phyloP scores from a whole-genome alignment of 2,329 filamentous ascomycete species.

The Massarina eburnea region DNA sequence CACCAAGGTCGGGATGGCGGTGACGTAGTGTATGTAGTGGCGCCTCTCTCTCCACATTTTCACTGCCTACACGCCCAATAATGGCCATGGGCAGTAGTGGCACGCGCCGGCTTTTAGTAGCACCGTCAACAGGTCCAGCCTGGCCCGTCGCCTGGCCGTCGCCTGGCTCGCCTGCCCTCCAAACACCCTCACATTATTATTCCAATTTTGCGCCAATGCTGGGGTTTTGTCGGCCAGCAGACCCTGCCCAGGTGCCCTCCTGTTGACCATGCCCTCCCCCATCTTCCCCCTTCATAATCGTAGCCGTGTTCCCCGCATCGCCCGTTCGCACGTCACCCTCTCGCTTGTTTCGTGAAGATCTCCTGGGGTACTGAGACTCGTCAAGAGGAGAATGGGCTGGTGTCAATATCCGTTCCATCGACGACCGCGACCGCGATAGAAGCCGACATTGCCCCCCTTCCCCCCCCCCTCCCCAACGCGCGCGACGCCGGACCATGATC shows the following conservation, averaged over 20 bases:
- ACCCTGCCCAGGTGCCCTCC: background rate
- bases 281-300: background rate
- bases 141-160: background rate
- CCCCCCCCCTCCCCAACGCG: background rate
- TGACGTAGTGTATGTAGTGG: too few relatives aligned
- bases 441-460: background rate
- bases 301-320: constrained; percentile 6
- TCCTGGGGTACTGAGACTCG: background rate
- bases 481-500: constrained; percentile 13
- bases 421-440: constrained; percentile 34
- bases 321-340: constrained; percentile 1
- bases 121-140: too few relatives aligned
- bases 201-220: constrained; percentile 3
- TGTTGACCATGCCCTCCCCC: background rate
- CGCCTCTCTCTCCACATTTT: too few relatives aligned
- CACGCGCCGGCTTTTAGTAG: too few relatives aligned
- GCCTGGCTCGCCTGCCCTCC: background rate
- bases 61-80: too few relatives aligned
- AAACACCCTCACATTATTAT: background rate
- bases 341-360: background rate
- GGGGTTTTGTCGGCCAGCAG: background rate
- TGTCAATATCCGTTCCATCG: constrained; percentile 18
- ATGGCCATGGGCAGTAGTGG: too few relatives aligned
- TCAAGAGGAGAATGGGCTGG: constrained; percentile 23
- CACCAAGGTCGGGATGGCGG: too few relatives aligned